Conservation (phyloP, 2,329 filamentous ascomycete species). For the Gaeumannomyces tritici region DNA sequence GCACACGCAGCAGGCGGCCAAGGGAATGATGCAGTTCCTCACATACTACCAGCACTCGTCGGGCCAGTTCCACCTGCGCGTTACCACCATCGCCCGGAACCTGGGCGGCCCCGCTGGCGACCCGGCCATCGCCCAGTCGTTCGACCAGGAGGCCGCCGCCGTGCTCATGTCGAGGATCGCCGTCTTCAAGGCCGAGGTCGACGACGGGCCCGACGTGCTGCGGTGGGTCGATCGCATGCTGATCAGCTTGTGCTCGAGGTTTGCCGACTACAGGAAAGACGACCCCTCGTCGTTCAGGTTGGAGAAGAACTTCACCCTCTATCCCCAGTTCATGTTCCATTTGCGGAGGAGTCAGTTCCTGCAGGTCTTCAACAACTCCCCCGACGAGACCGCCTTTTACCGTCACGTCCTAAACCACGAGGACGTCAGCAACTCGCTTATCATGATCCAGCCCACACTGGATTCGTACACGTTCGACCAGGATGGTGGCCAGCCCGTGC, state of each 20-base stretch:
- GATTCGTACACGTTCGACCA: slow-evolving; percentile 97
- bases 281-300: slow-evolving; percentile 93
- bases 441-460: slow-evolving; percentile 98
- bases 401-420: slow-evolving; percentile 95
- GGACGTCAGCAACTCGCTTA: slow-evolving; percentile 88
- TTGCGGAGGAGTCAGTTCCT: slow-evolving; percentile 93
- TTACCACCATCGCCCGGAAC: slow-evolving; percentile 87
- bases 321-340: slow-evolving; percentile 99
- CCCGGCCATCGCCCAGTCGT: slow-evolving; percentile 89
- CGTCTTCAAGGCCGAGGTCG: slow-evolving; percentile 96
- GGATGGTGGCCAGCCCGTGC: slow-evolving; percentile 83
- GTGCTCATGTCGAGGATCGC: slow-evolving; percentile 99
- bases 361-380: slow-evolving; percentile 99
- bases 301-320: slow-evolving; percentile 98
- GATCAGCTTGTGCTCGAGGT: slow-evolving; percentile 89
- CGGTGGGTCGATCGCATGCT: slow-evolving; percentile 99
- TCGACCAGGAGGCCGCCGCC: slow-evolving; percentile 95
- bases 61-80: slow-evolving; percentile 89
- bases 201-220: slow-evolving; percentile 95
- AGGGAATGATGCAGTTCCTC: slow-evolving; percentile 95
- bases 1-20: slow-evolving; percentile 69
- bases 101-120: slow-evolving; percentile 91
- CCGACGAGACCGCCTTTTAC: slow-evolving; percentile 98
- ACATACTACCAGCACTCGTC: slow-evolving; percentile 98
- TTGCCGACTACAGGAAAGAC: slow-evolving; percentile 96